A percentile compares a stretch with the other conserved stretches of the same genome.
phyloP scores from a whole-genome alignment of 371 early-diverging fungal species.

The Dichotomocladium elegans region DNA sequence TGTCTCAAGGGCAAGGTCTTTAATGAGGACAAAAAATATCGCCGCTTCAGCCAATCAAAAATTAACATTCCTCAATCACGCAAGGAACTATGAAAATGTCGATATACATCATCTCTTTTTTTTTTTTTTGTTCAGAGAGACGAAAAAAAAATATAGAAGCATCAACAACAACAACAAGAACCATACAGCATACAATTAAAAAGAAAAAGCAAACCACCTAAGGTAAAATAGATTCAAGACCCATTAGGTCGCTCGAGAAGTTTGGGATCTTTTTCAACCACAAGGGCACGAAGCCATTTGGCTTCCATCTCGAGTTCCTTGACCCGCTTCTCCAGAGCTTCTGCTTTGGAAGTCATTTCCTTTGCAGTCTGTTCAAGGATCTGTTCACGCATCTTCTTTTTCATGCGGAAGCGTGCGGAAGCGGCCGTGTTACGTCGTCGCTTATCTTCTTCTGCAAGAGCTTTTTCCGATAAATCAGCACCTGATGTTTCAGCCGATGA shows the following conservation, averaged over 20 bases:
- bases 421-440: slow-evolving; percentile 93
- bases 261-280: slow-evolving; percentile 73
- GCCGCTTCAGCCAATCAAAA: background rate
- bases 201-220: too few relatives aligned
- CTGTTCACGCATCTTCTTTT: slow-evolving; percentile 88
- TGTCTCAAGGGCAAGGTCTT: too few relatives aligned
- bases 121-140: too few relatives aligned
- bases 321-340: slow-evolving; percentile 67
- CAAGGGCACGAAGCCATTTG: slow-evolving; percentile 84
- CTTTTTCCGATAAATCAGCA: slow-evolving; percentile 14
- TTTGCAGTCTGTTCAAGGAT: slow-evolving; percentile 78
- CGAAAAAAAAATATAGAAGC: background rate
- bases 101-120: too few relatives aligned
- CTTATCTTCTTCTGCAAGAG: slow-evolving; percentile 76
- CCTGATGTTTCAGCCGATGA: background rate
- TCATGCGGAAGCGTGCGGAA: slow-evolving; percentile 91
- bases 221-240: background rate
- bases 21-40: too few relatives aligned
- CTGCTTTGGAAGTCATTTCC: slow-evolving; percentile 76
- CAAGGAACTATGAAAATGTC: background rate
- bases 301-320: slow-evolving; percentile 88
- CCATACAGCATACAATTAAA: background rate
- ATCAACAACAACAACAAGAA: background rate
- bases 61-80: background rate
- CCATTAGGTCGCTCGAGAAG: slow-evolving; percentile 4